Evolutionary conservation across 176 grass and related monocot genomes (phyloP).

Genomic region (bread wheat (Triticum aestivum)): IWGSC_CS_RefSeq_v2.1 NC_057795.1:534486097-534486596

Average conservation of each 20-base stretch:
- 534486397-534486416: not conserved
- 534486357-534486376: not conserved
- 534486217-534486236: no score
- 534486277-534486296: no score
- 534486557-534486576: not conserved
- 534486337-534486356: not conserved
- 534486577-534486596: not conserved
- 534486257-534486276: no score
- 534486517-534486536: not conserved
- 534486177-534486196: no score
- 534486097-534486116: no score
- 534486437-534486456: not conserved
- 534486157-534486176: no score
- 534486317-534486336: not conserved
- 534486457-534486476: not conserved
- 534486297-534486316: not conserved
- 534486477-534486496: no score
- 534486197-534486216: no score
- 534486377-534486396: not conserved
- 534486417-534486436: not conserved
- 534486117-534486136: no score
- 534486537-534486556: not conserved
- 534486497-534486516: not conserved
- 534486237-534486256: no score
- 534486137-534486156: no score